Conservation (phyloP, 306 rosid genomes). For the Fragaria vesca region DNA sequence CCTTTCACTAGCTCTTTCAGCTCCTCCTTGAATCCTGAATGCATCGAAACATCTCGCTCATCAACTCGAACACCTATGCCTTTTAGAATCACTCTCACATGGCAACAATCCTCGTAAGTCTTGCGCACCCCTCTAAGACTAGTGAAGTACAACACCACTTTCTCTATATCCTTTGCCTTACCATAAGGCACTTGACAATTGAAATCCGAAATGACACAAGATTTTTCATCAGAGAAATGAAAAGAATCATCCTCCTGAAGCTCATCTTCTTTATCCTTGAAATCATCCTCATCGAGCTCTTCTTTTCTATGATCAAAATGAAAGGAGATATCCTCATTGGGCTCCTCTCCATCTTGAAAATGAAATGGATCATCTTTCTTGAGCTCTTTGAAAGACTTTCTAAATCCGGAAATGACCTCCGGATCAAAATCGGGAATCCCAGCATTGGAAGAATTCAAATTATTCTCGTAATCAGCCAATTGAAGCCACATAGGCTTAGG, state of each 20-base stretch:
- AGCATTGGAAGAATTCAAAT: conserved; percentile 28
- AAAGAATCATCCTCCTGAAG: background rate
- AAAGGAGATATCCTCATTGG: background rate
- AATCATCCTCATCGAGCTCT: conserved; percentile 27
- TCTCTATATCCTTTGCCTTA: conserved; percentile 45
- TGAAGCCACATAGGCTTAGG: conserved; percentile 58
- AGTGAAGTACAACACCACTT: conserved; percentile 68
- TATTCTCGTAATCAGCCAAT: conserved; percentile 21
- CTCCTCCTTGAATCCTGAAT: conserved; percentile 84
- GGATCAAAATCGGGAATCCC: conserved; percentile 46
- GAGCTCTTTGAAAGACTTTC: conserved; percentile 47
- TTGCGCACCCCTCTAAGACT: conserved; percentile 78
- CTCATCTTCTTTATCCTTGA: background rate
- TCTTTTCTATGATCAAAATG: conserved; percentile 7
- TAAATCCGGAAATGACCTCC: conserved; percentile 47
- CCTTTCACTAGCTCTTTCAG: conserved; percentile 54
- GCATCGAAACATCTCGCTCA: conserved; percentile 93
- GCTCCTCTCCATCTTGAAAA: conserved; percentile 3
- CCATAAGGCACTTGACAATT: conserved; percentile 17
- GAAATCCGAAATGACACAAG: conserved; percentile 17
- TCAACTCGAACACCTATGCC: conserved; percentile 59
- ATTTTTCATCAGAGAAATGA: conserved; percentile 7
- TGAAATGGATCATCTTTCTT: conserved; percentile 24
- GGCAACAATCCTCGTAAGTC: conserved; percentile 87
- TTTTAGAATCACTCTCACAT: conserved; percentile 64